These are phyloP conservation scores for Baorangia bicolor DNA, from an alignment of 768 basidiomycete species.

Conservation along the genomic window DNA sequence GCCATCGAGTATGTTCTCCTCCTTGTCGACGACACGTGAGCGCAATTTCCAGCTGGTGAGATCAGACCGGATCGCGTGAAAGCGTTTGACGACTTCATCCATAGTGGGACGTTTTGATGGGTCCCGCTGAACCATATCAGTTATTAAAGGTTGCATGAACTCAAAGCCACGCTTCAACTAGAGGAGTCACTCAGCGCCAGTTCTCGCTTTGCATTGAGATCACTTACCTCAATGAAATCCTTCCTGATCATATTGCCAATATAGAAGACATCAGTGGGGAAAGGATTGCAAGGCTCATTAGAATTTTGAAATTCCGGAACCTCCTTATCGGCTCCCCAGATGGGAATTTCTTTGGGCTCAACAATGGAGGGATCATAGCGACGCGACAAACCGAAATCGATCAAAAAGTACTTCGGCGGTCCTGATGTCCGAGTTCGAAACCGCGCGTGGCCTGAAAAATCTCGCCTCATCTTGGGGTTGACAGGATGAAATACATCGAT, in stretches of 20 bases:
- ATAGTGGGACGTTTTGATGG: constrained; percentile 34
- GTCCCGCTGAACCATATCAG: neutral
- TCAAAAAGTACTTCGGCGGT: neutral
- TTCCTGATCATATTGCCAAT: neutral
- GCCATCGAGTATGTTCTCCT: constrained; percentile 1
- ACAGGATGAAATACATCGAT: no score
- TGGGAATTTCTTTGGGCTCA: no score
- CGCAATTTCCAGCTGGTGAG: constrained; percentile 24
- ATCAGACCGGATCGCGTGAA: neutral
- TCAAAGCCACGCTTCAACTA: no score
- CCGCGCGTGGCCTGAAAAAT: no score
- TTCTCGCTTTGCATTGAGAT: no score
- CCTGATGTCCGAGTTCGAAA: no score
- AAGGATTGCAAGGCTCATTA: neutral
- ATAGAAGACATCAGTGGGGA: neutral
- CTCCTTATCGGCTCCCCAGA: neutral
- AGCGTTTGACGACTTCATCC: constrained; percentile 32
- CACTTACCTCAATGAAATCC: neutral
- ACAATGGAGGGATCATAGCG: neutral
- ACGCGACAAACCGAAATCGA: neutral
- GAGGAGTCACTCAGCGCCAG: no score
- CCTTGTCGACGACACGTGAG: constrained; percentile 23
- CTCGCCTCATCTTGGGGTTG: no score
- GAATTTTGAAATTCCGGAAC: neutral
- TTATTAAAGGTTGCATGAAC: neutral